Evolutionary conservation across 83 land plant species (phyloP), one percentile per base, ranked within the genome.

Genomic region (Diphasiastrum complanatum): DNA sequence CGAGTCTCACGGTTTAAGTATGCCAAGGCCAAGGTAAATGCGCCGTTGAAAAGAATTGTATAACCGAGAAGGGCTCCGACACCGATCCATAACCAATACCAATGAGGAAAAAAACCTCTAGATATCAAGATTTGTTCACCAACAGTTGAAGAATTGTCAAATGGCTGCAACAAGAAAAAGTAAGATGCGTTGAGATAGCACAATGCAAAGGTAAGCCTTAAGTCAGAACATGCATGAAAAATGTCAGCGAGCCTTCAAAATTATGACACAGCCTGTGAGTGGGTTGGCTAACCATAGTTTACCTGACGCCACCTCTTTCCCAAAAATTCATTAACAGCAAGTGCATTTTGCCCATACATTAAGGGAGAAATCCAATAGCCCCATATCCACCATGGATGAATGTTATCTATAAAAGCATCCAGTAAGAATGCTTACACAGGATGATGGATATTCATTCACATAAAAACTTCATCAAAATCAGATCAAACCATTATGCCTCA

Each of bases 371-470:
- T 5, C 68, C 68, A 65, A 30, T 33, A 65, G 57, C 65, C 68
- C 68, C 68, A 65, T 18, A 65, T 56, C 68, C 68, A 65, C 43
- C 68, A 60, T n/a, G 18, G 31, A 33, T 56, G 68, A 33, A 65
- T 65, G 18, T 36, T 11, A 1, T 56, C 68, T 55, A 32, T 4
- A 32, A 6, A 49, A 20, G 52, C 20, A 11, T 18, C 6, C 16
- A 11, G 16, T 22, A 8, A 6, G 16, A 11, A 49, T 49, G 11
- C 10, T 6, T 49, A 20, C 8, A 6, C 11, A 22, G 16, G 5
- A 49, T 8, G 11, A 11, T 6, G 20, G 20, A 49, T 55, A 5
- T 11, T 5, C 29, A 4, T 53, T 18, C 47, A 26, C 19, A 55
- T 11, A 19, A 5, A 12, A 32, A 5, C n/a, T 49, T 5, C 11